Percentiles rank a stretch among this genome's conserved stretches.
These are phyloP conservation scores for Anastatica hierochuntica DNA, from an alignment of 345 rosid genomes.

Conservation along the genomic window DNA sequence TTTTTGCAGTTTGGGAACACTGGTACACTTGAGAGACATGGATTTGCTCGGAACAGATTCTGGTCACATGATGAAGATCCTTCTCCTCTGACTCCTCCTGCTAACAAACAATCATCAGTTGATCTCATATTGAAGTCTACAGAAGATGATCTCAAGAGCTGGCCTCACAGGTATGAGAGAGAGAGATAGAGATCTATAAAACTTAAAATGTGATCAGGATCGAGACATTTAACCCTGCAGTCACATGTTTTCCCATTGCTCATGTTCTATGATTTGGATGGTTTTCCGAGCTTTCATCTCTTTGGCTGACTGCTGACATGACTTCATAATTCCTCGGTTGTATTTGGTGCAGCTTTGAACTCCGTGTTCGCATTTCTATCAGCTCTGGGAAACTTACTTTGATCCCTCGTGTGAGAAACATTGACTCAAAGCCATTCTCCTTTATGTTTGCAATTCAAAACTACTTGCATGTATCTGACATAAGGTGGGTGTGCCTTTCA, in stretches of 20 bases:
- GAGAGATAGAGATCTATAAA: slow-evolving; percentile 6
- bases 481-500: slow-evolving; percentile 59
- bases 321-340: background rate
- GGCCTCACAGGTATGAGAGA: slow-evolving; percentile 66
- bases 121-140: slow-evolving; percentile 69
- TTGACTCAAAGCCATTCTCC: slow-evolving; percentile 68
- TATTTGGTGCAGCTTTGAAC: slow-evolving; percentile 62
- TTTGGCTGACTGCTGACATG: too few relatives aligned
- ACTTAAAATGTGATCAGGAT: background rate
- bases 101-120: slow-evolving; percentile 57
- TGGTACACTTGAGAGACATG: slow-evolving; percentile 77
- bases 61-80: slow-evolving; percentile 79
- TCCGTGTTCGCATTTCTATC: slow-evolving; percentile 71
- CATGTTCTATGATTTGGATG: background rate
- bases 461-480: slow-evolving; percentile 80
- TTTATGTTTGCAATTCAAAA: slow-evolving; percentile 65
- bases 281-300: background rate
- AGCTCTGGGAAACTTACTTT: slow-evolving; percentile 71
- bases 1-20: slow-evolving; percentile 61
- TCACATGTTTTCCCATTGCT: background rate
- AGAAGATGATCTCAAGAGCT: slow-evolving; percentile 69
- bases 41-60: slow-evolving; percentile 71
- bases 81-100: slow-evolving; percentile 74
- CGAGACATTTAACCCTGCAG: background rate
- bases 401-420: slow-evolving; percentile 92